A percentile compares a stretch with the other conserved stretches of the same genome.
phyloP scores from a whole-genome alignment of 1,139 yeast genomes.

The Kodamaea alishanica region DNA sequence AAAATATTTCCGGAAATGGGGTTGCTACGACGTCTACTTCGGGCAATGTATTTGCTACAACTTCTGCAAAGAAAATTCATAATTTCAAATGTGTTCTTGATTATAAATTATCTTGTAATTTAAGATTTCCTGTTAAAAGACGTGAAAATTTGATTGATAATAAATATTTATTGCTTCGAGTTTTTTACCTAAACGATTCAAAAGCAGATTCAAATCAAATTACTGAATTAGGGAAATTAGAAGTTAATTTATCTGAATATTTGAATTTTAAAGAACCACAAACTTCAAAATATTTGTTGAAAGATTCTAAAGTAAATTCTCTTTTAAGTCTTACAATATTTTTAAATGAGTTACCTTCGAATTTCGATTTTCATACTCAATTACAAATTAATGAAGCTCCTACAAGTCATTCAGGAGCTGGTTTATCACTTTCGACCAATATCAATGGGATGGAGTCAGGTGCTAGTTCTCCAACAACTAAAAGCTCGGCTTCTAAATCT shows the following conservation, averaged over 20 bases:
- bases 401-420: not conserved
- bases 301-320: constrained; percentile 78
- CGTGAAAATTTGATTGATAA: constrained; percentile 38
- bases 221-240: constrained; percentile 60
- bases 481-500: constrained; percentile 1
- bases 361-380: constrained; percentile 42
- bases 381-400: constrained; percentile 32
- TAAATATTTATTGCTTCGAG: constrained; percentile 33
- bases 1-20: not conserved
- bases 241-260: constrained; percentile 70
- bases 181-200: constrained; percentile 34
- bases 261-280: constrained; percentile 52
- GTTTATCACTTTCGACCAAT: not conserved
- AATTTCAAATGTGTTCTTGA: constrained; percentile 44
- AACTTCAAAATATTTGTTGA: constrained; percentile 62
- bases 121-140: constrained; percentile 35
- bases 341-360: constrained; percentile 40
- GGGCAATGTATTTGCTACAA: constrained; percentile 31
- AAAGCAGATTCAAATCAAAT: constrained; percentile 18
- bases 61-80: constrained; percentile 36
- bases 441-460: constrained; percentile 3
- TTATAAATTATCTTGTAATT: constrained; percentile 36
- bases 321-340: constrained; percentile 51
- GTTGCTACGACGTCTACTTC: constrained; percentile 13
- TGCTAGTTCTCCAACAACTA: not conserved